phyloP scores from a whole-genome alignment of 306 rosid genomes.

The Cucurbita moschata region DNA sequence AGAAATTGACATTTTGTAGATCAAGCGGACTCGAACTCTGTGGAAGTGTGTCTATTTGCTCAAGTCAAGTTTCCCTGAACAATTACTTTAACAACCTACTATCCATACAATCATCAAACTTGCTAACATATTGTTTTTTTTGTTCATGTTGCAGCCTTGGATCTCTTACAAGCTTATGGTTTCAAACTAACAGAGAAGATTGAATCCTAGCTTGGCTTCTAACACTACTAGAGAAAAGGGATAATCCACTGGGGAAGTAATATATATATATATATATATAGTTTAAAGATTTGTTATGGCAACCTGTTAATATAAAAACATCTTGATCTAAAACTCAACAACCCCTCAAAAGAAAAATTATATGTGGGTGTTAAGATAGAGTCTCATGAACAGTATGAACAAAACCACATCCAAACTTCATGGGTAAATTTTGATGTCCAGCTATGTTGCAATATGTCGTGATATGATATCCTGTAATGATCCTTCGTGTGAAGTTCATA shows the following conservation, averaged over 20 bases:
- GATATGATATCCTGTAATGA: not conserved
- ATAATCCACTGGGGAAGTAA: not conserved
- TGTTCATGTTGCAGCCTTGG: conserved; percentile 44
- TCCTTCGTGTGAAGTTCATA: not conserved
- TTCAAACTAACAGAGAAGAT: conserved; percentile 66
- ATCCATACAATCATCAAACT: too few relatives aligned
- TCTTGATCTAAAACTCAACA: not conserved
- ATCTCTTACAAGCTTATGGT: conserved; percentile 66
- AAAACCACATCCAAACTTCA: not conserved
- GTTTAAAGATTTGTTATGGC: not conserved
- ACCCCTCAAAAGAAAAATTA: not conserved
- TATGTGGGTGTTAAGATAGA: not conserved
- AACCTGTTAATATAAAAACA: not conserved
- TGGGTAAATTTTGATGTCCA: not conserved
- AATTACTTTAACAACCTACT: not conserved
- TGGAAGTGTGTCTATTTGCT: not conserved
- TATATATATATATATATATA: not conserved
- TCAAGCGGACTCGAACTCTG: not conserved
- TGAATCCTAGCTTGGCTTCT: conserved; percentile 10
- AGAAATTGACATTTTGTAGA: not conserved
- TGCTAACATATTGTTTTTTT: too few relatives aligned
- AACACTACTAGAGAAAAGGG: not conserved
- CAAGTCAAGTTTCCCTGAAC: not conserved
- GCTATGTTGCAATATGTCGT: not conserved
- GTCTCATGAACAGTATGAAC: not conserved